Evolutionary conservation across 805 yeast genomes (phyloP).

Genomic region (Wickerhamomyces rabaulensis): DNA sequence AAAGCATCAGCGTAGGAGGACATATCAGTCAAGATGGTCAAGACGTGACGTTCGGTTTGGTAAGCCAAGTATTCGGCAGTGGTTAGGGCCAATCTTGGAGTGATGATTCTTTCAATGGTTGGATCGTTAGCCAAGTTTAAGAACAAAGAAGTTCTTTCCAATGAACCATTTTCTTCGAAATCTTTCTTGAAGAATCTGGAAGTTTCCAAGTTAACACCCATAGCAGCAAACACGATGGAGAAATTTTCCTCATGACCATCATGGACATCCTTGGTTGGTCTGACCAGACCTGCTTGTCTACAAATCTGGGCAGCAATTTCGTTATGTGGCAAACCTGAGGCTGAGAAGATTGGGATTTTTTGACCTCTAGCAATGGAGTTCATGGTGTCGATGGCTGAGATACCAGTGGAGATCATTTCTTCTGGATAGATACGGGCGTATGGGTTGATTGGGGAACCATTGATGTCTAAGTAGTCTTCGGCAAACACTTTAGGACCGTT

Average conservation of each 20-base stretch:
- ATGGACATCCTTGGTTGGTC: slow-evolving; percentile 99
- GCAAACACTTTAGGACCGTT: slow-evolving; percentile 98
- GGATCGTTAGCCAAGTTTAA: slow-evolving; percentile 98
- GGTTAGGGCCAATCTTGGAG: slow-evolving; percentile 97
- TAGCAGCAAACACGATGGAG: slow-evolving; percentile 98
- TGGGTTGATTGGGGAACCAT: slow-evolving; percentile 98
- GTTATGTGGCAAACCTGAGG: slow-evolving; percentile 98
- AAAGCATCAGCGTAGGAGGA: slow-evolving; percentile 99
- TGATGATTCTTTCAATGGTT: slow-evolving; percentile 97
- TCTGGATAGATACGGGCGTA: slow-evolving; percentile 98
- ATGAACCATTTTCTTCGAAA: slow-evolving; percentile 97
- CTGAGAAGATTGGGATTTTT: slow-evolving; percentile 98
- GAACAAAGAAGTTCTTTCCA: slow-evolving; percentile 96
- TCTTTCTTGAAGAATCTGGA: slow-evolving; percentile 98
- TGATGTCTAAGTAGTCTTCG: slow-evolving; percentile 96
- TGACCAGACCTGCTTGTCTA: slow-evolving; percentile 98
- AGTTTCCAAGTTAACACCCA: slow-evolving; percentile 99
- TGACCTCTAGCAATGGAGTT: slow-evolving; percentile 99
- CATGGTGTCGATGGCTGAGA: slow-evolving; percentile 98
- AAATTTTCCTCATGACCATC: slow-evolving; percentile 99
- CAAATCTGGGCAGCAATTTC: slow-evolving; percentile 99
- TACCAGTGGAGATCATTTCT: slow-evolving; percentile 99
- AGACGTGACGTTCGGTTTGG: slow-evolving; percentile 98
- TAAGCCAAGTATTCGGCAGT: slow-evolving; percentile 98
- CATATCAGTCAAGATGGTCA: slow-evolving; percentile 98